Percentiles rank a stretch among this genome's conserved stretches.
Evolutionary conservation across 768 basidiomycete genomes (phyloP).

Genomic region (Tylopilus sp.): DNA sequence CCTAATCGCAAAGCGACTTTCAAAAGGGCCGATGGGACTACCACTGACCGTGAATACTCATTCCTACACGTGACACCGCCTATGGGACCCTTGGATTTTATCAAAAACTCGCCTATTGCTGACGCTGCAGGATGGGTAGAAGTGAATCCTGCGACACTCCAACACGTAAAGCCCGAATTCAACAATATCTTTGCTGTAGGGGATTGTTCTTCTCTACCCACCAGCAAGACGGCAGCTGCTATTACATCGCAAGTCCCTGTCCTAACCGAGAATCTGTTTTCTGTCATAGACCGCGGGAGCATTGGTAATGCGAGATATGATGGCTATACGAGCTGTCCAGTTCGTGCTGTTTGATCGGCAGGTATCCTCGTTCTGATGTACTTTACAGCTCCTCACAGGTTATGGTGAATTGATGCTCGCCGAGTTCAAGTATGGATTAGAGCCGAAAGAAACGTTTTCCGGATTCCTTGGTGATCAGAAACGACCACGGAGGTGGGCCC

Average conservation of each 20-base stretch:
- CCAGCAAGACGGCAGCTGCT: constrained; percentile 94
- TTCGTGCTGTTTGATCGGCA: constrained; percentile 35
- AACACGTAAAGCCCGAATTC: constrained; percentile 77
- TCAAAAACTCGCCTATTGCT: constrained; percentile 74
- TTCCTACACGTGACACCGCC: constrained; percentile 86
- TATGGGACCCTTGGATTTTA: constrained; percentile 81
- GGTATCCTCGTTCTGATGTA: not conserved
- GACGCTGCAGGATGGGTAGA: constrained; percentile 89
- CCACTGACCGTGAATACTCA: constrained; percentile 72
- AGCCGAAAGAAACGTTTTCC: constrained; percentile 84
- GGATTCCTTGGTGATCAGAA: constrained; percentile 66
- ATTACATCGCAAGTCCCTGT: constrained; percentile 91
- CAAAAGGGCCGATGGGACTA: constrained; percentile 69
- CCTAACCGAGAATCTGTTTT: constrained; percentile 83
- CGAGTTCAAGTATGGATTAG: constrained; percentile 91
- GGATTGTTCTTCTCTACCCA: constrained; percentile 90
- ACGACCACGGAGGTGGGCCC: constrained; percentile 61
- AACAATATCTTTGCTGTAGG: constrained; percentile 86
- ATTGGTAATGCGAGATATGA: constrained; percentile 72
- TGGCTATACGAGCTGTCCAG: constrained; percentile 88
- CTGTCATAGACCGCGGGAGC: constrained; percentile 68
- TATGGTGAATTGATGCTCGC: constrained; percentile 83
- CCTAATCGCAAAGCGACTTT: constrained; percentile 80
- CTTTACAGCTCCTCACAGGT: constrained; percentile 64
- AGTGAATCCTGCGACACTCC: constrained; percentile 76